phyloP scores from a whole-genome alignment of 306 rosid species.

The Spatholobus suberectus region DNA sequence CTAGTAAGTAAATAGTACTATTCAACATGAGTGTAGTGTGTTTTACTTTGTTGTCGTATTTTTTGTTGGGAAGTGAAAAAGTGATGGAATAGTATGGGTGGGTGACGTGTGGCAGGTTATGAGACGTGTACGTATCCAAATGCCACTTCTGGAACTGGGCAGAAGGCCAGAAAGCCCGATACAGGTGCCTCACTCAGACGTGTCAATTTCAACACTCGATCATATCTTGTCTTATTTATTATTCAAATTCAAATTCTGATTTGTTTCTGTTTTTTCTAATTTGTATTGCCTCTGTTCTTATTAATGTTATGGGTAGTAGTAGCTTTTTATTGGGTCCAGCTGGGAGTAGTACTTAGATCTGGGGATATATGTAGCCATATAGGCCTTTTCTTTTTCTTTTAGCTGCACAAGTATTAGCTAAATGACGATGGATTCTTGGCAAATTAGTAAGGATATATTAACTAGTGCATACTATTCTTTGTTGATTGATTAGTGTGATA shows the following conservation, averaged over 20 bases:
- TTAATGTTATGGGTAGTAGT: background rate
- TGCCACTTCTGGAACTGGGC: background rate
- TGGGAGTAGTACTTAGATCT: too few relatives aligned
- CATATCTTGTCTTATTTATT: background rate
- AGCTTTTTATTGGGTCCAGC: too few relatives aligned
- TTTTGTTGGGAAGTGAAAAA: background rate
- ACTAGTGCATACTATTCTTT: too few relatives aligned
- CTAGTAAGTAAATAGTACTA: constrained; percentile 66
- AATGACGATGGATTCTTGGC: too few relatives aligned
- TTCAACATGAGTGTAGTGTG: too few relatives aligned
- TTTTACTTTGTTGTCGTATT: too few relatives aligned
- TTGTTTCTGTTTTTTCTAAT: background rate
- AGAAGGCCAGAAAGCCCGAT: constrained; percentile 44
- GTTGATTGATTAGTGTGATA: too few relatives aligned
- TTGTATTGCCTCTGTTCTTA: background rate
- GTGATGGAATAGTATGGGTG: background rate
- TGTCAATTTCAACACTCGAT: background rate
- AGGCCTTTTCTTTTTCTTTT: too few relatives aligned
- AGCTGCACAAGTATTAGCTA: too few relatives aligned
- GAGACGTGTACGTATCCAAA: constrained; percentile 58
- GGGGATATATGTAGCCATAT: too few relatives aligned
- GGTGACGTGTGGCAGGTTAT: constrained; percentile 55
- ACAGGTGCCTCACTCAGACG: constrained; percentile 39
- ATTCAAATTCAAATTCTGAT: constrained; percentile 1
- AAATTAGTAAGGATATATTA: too few relatives aligned